These are phyloP conservation scores for Coemansia asiatica DNA, from an alignment of 192 early-diverging fungal genomes.

Conservation along the genomic window DNA sequence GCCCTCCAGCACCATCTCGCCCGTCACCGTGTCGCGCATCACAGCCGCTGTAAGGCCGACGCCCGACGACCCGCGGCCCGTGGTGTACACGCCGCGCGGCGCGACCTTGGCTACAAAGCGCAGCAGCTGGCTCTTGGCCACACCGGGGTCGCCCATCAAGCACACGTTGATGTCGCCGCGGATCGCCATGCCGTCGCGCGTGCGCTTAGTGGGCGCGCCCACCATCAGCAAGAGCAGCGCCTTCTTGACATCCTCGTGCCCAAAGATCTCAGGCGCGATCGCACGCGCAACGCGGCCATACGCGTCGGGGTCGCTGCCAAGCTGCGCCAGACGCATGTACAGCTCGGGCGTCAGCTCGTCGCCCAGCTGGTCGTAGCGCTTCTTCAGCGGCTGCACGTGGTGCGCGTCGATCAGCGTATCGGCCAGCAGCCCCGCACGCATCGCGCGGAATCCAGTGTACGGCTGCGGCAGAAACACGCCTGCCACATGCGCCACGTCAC, in stretches of 20 bases:
- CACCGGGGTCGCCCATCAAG: conserved; percentile 98
- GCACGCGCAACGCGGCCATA: conserved; percentile 75
- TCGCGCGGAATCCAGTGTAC: conserved; percentile 87
- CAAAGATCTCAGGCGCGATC: conserved; percentile 90
- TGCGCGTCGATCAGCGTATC: conserved; percentile 95
- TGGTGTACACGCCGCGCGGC: conserved; percentile 95
- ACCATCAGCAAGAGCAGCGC: conserved; percentile 82
- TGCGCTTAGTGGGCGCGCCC: conserved; percentile 77
- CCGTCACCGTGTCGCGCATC: conserved; percentile 87
- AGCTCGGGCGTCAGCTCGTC: conserved; percentile 56
- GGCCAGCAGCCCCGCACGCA: conserved; percentile 87
- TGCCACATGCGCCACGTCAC: conserved; percentile 79
- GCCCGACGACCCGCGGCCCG: conserved; percentile 91
- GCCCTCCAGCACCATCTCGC: conserved; percentile 96
- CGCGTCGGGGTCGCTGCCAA: conserved; percentile 66
- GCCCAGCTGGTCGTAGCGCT: conserved; percentile 84
- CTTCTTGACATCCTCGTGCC: conserved; percentile 91
- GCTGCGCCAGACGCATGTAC: conserved; percentile 57
- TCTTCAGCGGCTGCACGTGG: conserved; percentile 83
- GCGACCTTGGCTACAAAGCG: conserved; percentile 93
- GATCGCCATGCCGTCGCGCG: conserved; percentile 92
- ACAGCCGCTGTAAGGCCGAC: conserved; percentile 96
- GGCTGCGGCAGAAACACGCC: conserved; percentile 92
- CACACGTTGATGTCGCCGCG: conserved; percentile 97
- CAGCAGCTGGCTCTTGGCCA: conserved; percentile 96